These are phyloP conservation scores for Oryza coarctata DNA, from an alignment of 176 grass and related monocot species.

Conservation along the genomic window DNA sequence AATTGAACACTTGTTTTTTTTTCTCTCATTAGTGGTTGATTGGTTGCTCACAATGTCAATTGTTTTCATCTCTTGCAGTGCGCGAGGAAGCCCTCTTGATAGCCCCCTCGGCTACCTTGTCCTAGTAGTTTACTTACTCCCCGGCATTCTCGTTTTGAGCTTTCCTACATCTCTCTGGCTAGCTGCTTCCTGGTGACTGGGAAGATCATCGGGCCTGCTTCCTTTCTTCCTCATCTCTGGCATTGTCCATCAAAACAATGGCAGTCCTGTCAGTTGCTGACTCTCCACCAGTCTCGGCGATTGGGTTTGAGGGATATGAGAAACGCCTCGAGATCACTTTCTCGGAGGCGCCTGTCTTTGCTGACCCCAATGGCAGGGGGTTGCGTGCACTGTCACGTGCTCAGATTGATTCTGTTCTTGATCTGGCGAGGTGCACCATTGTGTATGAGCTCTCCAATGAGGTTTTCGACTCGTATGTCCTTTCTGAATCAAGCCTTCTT, in stretches of 20 bases:
- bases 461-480: slow-evolving; percentile 53
- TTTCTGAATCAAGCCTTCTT: slow-evolving; percentile 65
- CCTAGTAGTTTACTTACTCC: slow-evolving; percentile 30
- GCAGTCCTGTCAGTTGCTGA: slow-evolving; percentile 19
- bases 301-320: slow-evolving; percentile 71
- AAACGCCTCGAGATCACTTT: slow-evolving; percentile 68
- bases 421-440: slow-evolving; percentile 58
- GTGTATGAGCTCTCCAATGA: slow-evolving; percentile 55
- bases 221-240: neutral
- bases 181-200: slow-evolving; percentile 40
- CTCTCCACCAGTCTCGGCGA: slow-evolving; percentile 30
- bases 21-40: neutral
- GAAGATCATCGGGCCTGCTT: slow-evolving; percentile 18
- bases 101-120: neutral
- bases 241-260: slow-evolving; percentile 35
- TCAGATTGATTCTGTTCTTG: slow-evolving; percentile 60
- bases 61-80: slow-evolving; percentile 49
- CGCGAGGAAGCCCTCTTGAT: slow-evolving; percentile 70
- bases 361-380: slow-evolving; percentile 54
- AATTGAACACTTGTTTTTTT: neutral
- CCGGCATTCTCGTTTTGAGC: neutral
- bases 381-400: slow-evolving; percentile 43
- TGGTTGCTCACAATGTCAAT: slow-evolving; percentile 18
- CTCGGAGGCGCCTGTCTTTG: slow-evolving; percentile 51
- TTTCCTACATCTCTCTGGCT: slow-evolving; percentile 32